Evolutionary conservation across 441 rosid species (phyloP).

Genomic region (Sinapis alba): DNA sequence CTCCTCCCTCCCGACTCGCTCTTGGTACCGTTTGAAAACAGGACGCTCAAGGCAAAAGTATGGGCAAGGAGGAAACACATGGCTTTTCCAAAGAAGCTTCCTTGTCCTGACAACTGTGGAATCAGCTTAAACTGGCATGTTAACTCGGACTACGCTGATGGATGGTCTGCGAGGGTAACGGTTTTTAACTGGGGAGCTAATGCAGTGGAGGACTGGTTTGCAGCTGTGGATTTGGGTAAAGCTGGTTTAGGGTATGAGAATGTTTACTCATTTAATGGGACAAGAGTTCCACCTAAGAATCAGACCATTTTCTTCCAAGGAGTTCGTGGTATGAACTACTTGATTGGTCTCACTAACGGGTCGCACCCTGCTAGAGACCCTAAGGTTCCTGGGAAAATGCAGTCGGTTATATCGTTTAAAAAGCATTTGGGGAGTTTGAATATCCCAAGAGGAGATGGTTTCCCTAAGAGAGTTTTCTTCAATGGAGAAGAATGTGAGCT

Average conservation of each 20-base stretch:
- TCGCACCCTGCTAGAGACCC: conserved; percentile 49
- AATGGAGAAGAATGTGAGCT: conserved; percentile 93
- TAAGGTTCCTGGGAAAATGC: conserved; percentile 78
- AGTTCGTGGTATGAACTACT: conserved; percentile 62
- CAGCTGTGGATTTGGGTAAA: conserved; percentile 61
- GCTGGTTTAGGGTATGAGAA: conserved; percentile 65
- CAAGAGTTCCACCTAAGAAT: conserved; percentile 48
- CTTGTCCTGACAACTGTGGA: conserved; percentile 89
- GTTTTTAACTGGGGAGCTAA: conserved; percentile 73
- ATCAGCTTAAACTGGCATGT: conserved; percentile 93
- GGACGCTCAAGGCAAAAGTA: conserved; percentile 65
- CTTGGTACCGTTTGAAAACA: conserved; percentile 60
- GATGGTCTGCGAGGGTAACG: conserved; percentile 80
- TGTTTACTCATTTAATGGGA: conserved; percentile 79
- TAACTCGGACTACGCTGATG: conserved; percentile 60
- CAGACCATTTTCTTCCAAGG: conserved; percentile 77
- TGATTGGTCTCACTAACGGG: conserved; percentile 65
- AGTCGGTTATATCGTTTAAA: conserved; percentile 76
- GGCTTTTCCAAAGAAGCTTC: conserved; percentile 58
- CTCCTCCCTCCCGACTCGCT: conserved; percentile 75
- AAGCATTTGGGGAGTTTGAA: conserved; percentile 52
- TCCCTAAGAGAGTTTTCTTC: conserved; percentile 70
- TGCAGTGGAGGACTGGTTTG: conserved; percentile 72
- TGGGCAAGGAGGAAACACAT: conserved; percentile 65
- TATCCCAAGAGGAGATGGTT: conserved; percentile 63